phyloP scores from a whole-genome alignment of 2,329 filamentous ascomycete genomes.

The Mycosphaerelloides madeirae region DNA sequence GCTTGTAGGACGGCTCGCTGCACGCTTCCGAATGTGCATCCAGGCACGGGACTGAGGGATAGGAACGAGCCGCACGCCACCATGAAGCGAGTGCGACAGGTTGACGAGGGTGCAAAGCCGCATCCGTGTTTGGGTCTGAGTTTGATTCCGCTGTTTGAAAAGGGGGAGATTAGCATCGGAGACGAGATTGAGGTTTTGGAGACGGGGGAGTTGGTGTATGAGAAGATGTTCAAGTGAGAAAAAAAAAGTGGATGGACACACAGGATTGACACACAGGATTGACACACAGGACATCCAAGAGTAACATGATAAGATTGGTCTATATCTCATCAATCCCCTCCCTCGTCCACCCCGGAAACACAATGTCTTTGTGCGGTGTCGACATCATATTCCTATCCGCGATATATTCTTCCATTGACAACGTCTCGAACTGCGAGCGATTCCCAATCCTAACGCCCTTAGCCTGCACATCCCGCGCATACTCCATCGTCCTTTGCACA shows the following conservation, averaged over 20 bases:
- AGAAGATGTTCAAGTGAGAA: conserved; percentile 27
- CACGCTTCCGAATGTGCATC: conserved; percentile 67
- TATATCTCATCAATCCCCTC: conserved; percentile 13
- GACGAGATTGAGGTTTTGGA: conserved; percentile 30
- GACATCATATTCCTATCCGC: conserved; percentile 25
- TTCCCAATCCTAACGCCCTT: conserved; percentile 38
- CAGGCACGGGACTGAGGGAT: conserved; percentile 48
- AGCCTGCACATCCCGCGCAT: conserved; percentile 36
- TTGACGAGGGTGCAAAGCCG: conserved; percentile 30
- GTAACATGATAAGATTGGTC: background rate
- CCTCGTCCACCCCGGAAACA: conserved; percentile 19
- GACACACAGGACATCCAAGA: background rate
- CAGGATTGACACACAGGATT: too few species aligned
- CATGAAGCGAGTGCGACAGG: conserved; percentile 25
- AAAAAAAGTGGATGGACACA: background rate
- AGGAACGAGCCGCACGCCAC: conserved; percentile 30
- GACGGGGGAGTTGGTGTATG: conserved; percentile 27
- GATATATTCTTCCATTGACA: conserved; percentile 38
- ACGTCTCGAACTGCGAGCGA: conserved; percentile 36
- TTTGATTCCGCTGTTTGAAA: conserved; percentile 29
- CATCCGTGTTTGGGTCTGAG: conserved; percentile 32
- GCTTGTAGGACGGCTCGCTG: conserved; percentile 65
- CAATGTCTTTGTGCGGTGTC: conserved; percentile 12
- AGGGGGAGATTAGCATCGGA: conserved; percentile 27
- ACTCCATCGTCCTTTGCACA: conserved; percentile 36